Conservation (phyloP, 176 grass and related monocot species). For the Typha latifolia region DNA sequence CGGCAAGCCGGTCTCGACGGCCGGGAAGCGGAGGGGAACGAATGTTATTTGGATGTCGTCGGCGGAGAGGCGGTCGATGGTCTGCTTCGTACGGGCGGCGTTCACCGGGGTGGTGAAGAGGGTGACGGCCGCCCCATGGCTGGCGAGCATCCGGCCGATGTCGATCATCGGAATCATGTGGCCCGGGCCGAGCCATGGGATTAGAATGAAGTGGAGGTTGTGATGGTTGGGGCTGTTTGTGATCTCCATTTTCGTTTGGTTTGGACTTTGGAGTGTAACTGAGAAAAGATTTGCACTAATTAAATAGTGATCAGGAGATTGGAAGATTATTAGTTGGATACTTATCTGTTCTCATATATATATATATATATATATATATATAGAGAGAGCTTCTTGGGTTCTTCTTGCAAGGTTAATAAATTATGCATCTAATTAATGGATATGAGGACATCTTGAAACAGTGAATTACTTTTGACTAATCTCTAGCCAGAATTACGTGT, state of each 20-base stretch:
- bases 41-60: conserved; percentile 17
- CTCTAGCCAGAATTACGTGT: no score
- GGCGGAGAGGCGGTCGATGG: conserved; percentile 17
- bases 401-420: no score
- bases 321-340: no score
- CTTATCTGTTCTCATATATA: no score
- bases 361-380: no score
- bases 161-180: conserved; percentile 48
- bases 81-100: conserved; percentile 18
- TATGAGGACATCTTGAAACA: no score
- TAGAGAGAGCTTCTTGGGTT: no score
- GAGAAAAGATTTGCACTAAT: no score
- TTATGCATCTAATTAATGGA: no score
- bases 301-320: no score
- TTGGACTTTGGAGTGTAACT: not conserved
- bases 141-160: conserved; percentile 55
- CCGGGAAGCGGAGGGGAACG: conserved; percentile 41
- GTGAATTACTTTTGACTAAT: no score
- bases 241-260: conserved; percentile 15
- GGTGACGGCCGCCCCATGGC: conserved; percentile 30
- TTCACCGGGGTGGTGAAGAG: conserved; percentile 56
- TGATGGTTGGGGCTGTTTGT: not conserved
- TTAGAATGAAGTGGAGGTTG: conserved; percentile 44
- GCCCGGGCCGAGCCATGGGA: conserved; percentile 46
- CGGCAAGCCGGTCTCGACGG: conserved; percentile 25